These are phyloP conservation scores for Tolypocladium sp. DNA, from an alignment of 2,329 filamentous ascomycete genomes.

Conservation along the genomic window DNA sequence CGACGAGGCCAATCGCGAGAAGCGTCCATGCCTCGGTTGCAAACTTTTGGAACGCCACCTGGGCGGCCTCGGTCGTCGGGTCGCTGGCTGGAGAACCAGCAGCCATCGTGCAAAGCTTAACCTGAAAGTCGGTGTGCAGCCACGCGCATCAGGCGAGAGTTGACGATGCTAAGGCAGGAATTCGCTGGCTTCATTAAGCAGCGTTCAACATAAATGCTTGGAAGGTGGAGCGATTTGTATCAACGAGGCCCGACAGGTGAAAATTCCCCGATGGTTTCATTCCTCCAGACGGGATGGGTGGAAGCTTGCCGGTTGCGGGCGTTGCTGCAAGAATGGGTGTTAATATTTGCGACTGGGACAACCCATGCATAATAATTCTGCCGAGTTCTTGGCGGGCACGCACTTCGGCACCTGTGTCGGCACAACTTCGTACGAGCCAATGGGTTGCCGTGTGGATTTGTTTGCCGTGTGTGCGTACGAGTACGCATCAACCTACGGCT, in stretches of 20 bases:
- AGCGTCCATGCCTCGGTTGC: constrained; percentile 30
- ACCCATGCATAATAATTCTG: neutral
- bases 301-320: neutral
- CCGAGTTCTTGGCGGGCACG: neutral
- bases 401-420: neutral
- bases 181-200: neutral
- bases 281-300: neutral
- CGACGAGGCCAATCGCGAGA: constrained; percentile 35
- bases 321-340: neutral
- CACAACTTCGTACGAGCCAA: neutral
- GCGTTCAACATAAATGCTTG: neutral
- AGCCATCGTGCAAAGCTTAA: neutral
- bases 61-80: constrained; percentile 11
- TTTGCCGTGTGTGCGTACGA: neutral
- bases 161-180: no score
- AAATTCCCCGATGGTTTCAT: neutral
- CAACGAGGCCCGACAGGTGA: no score
- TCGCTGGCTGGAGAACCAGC: constrained; percentile 1
- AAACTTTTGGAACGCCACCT: constrained; percentile 14
- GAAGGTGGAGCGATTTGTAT: neutral
- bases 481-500: neutral
- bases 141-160: neutral
- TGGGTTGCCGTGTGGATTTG: neutral
- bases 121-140: neutral
- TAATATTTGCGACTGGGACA: neutral